Evolutionary conservation across 768 basidiomycete species (phyloP), one percentile per base, ranked within the genome.

Genomic region (Xanthoconium stramineum): DNA sequence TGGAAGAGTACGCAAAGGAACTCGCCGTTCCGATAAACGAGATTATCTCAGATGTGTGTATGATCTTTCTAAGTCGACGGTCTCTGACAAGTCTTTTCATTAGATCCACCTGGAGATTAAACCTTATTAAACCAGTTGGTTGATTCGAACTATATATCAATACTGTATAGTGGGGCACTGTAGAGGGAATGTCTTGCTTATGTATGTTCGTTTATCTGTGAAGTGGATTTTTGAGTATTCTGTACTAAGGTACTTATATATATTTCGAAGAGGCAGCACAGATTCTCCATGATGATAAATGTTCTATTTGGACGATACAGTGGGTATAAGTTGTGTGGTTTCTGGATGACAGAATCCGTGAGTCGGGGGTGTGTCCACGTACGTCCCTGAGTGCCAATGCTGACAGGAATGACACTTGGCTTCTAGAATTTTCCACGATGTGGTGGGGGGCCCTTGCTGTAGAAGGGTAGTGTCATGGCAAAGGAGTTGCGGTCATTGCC

Each of bases 1-100:
- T 71, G 62, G 61, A 58, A 30, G 64, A 68, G 50, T 71, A 73
- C 42, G 62, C 60, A 37, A 68, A 57, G 53, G 69, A 71, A 20
- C 58, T 71, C 28, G 47, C 62, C 32, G 56, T 52, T 3, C 71
- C 71, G 9, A 61, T 72, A 47, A 61, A 63, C 24, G 65, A 58
- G 19, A 65, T 73, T 5, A 62, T 72, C 20, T 64, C 67, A 7
- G 63, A 71, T 56, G 70, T 72, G 47, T 20, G 70, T 58, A 33
- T 9, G 6, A 35, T 29, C 9, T 7, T 33, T 45, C 19, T 9
- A 11, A 13, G 38, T 35, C 15, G 46, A 33, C 37, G 10, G 24
- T 7, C 6, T 33, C 47, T 46, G 29, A 53, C 33, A 13, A 55
- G 5, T 32, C 12, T 28, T 39, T 47, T 15, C 14, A 20, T 45